Base-by-base conservation (phyloP, 2,329 filamentous ascomycete species). In the Pleoardoris graminearum region DNA sequence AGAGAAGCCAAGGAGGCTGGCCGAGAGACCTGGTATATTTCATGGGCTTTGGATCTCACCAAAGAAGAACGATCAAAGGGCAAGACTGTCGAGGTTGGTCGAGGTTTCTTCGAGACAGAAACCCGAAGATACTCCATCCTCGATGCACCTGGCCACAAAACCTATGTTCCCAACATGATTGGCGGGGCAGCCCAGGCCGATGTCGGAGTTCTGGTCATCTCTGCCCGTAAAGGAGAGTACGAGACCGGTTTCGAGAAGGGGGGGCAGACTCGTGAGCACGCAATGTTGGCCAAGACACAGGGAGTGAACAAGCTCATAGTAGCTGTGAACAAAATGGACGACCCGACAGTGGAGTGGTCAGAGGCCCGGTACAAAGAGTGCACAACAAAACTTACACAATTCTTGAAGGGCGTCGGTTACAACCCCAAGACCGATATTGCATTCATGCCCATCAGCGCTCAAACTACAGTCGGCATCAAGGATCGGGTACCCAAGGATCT, bases 161-260 rank as follows among this genome's bases (percentile, higher is more conserved):
- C 59, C 12, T 51, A 51, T n/a, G 94, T 99, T 16, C 93, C 94
- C 42, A 94, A 88, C 81, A 99, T 99, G 94, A 96, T 99, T 70
- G 92, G 93, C 64, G 91, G 91, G 72, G 91, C 91, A 27, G 92
- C 70, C 11, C 72, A 74, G 43, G 72, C 72, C 25, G 72, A 74
- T 48, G 69, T 99, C 27, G 94, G 94, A 72, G 90, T 97, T 65
- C 82, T 99, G 41, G 94, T 99, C 71, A 97, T 97, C 69, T 95
- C 90, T 46, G 91, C 94, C 36, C 88, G 94, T 69, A 97, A 97
- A 81, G 94, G 94, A 70, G 94, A 99, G 78, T 99, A 97, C 75
- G 94, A 99, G 78, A 97, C 94, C 29, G 94, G 94, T 44, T 99
- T 99, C 73, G 94, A 99, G 67, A 89, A 88, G 80, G 94, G 94